Evolutionary conservation across 345 rosid species (phyloP).

Genomic region (Heritiera fomes): DNA sequence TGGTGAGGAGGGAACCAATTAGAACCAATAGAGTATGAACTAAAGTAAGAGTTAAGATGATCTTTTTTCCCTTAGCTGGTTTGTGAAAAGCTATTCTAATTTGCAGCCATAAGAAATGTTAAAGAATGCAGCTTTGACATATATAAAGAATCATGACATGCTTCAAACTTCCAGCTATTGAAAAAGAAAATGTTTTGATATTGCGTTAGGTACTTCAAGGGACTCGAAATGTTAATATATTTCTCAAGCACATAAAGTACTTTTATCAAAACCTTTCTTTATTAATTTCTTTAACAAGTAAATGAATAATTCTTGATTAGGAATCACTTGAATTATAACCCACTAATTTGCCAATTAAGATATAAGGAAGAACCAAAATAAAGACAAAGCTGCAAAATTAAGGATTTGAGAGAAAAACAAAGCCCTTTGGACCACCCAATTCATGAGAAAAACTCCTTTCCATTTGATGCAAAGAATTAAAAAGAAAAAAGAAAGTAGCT

Average conservation of each 20-base stretch:
- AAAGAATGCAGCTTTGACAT: neutral
- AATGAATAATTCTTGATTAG: neutral
- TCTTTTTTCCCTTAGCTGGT: neutral
- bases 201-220: slow-evolving; percentile 11
- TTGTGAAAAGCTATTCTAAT: neutral
- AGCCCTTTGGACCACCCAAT: slow-evolving; percentile 33
- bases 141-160: neutral
- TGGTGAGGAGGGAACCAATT: too few relatives aligned
- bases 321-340: neutral
- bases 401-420: slow-evolving; percentile 8
- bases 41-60: neutral
- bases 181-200: too few relatives aligned
- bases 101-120: neutral
- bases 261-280: too few relatives aligned
- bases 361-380: neutral
- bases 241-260: neutral
- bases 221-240: neutral
- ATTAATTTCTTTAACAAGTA: too few relatives aligned
- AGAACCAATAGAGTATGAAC: too few relatives aligned
- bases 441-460: slow-evolving; percentile 1
- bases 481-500: slow-evolving; percentile 21
- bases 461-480: slow-evolving; percentile 20
- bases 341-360: neutral
- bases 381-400: neutral
- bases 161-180: neutral